Evolutionary conservation across 805 yeast species (phyloP).

Genomic region (Saturnispora diversa): DNA sequence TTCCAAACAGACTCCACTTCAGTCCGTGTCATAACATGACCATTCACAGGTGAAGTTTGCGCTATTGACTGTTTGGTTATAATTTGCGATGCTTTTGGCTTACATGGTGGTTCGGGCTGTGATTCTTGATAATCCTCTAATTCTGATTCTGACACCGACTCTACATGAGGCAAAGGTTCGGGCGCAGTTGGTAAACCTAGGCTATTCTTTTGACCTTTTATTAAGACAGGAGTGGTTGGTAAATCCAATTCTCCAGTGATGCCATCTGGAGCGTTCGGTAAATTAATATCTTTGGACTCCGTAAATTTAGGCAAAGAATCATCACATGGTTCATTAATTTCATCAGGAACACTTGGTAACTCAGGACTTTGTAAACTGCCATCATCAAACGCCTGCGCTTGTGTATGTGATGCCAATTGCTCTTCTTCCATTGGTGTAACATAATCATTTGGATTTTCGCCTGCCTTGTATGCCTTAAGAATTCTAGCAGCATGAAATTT

Average conservation of each 20-base stretch:
- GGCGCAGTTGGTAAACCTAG: constrained; percentile 26
- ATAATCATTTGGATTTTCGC: constrained; percentile 52
- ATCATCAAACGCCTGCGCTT: constrained; percentile 6
- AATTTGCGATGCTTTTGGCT: too few species aligned
- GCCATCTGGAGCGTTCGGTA: constrained; percentile 18
- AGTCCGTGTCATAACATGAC: constrained; percentile 22
- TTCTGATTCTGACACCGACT: background rate
- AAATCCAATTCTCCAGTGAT: constrained; percentile 22
- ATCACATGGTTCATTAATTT: background rate
- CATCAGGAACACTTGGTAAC: constrained; percentile 16
- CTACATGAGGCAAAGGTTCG: too few species aligned
- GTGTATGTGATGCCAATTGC: constrained; percentile 16
- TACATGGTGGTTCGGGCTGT: constrained; percentile 2
- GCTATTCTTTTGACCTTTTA: constrained; percentile 26
- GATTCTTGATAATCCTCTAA: background rate
- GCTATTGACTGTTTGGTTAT: background rate
- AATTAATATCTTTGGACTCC: background rate
- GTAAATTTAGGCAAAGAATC: background rate
- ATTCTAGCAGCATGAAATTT: constrained; percentile 57
- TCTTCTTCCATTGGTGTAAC: constrained; percentile 33
- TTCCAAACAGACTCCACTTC: constrained; percentile 45
- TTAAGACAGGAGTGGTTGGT: constrained; percentile 26
- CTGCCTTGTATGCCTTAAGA: constrained; percentile 38
- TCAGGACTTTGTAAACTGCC: background rate
- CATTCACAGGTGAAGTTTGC: constrained; percentile 3